Percentiles rank a stretch among this genome's conserved stretches.
phyloP scores from a whole-genome alignment of 257 asterid species.

The Nicotiana noctiflora region DNA sequence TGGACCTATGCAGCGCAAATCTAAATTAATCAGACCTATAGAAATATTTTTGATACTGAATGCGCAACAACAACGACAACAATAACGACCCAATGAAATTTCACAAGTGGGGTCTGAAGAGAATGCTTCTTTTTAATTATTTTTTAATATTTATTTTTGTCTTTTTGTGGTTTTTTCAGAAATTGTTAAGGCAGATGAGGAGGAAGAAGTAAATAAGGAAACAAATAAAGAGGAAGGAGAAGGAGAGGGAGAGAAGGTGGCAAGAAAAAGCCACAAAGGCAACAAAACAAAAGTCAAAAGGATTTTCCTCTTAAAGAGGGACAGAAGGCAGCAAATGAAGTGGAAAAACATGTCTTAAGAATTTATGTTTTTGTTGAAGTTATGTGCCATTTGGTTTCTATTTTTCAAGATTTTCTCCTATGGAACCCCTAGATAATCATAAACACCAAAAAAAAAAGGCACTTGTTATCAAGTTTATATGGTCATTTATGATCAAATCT shows the following conservation, averaged over 20 bases:
- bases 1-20: no score
- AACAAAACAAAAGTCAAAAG: not conserved
- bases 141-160: not conserved
- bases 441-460: not conserved
- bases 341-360: no score
- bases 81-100: no score
- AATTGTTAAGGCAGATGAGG: not conserved
- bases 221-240: not conserved
- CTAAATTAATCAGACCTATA: no score
- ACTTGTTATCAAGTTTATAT: not conserved
- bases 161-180: not conserved
- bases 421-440: not conserved
- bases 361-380: not conserved
- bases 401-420: not conserved
- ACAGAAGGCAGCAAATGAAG: not conserved
- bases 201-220: not conserved
- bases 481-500: no score
- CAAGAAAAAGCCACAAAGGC: no score
- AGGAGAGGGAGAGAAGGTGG: not conserved
- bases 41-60: no score
- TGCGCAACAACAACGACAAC: no score
- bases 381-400: not conserved
- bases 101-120: no score
- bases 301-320: not conserved
- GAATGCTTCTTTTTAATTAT: no score